Conservation (phyloP, 139 green algal genomes). For the Yamagishiella unicocca region DNA sequence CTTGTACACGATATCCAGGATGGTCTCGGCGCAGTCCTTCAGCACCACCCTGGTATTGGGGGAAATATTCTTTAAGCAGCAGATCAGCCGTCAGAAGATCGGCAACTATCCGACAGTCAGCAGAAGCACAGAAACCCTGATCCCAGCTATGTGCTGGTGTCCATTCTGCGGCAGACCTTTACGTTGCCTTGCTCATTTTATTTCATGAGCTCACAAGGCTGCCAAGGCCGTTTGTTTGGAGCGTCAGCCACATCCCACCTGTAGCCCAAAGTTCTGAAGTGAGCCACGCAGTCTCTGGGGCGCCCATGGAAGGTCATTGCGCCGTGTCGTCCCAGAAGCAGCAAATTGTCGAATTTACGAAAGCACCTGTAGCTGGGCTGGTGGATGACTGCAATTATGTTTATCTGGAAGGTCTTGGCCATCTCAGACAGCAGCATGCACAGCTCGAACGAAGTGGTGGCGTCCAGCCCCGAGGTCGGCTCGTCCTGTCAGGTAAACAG, state of each 20-base stretch:
- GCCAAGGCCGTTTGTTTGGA: too few species aligned
- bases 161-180: too few species aligned
- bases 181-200: too few species aligned
- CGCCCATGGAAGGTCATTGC: neutral
- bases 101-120: too few species aligned
- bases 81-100: too few species aligned
- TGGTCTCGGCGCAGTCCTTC: neutral
- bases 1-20: neutral
- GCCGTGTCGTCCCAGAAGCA: neutral
- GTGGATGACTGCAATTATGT: constrained; percentile 73
- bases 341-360: constrained; percentile 79
- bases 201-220: too few species aligned
- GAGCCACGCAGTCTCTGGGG: neutral
- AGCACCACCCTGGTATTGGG: neutral
- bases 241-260: neutral
- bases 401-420: constrained; percentile 73
- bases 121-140: too few species aligned
- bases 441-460: constrained; percentile 77
- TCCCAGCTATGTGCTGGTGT: too few species aligned
- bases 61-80: too few species aligned
- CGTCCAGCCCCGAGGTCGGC: constrained; percentile 76
- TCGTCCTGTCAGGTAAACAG: constrained; percentile 75
- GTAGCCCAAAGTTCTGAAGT: neutral
- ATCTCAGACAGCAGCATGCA: constrained; percentile 47
- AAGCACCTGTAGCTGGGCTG: constrained; percentile 63